A percentile compares a stretch with the other conserved stretches of the same genome.
Evolutionary conservation across 106 monocot species (phyloP).

Genomic region (Dioscorea zingiberensis): DNA sequence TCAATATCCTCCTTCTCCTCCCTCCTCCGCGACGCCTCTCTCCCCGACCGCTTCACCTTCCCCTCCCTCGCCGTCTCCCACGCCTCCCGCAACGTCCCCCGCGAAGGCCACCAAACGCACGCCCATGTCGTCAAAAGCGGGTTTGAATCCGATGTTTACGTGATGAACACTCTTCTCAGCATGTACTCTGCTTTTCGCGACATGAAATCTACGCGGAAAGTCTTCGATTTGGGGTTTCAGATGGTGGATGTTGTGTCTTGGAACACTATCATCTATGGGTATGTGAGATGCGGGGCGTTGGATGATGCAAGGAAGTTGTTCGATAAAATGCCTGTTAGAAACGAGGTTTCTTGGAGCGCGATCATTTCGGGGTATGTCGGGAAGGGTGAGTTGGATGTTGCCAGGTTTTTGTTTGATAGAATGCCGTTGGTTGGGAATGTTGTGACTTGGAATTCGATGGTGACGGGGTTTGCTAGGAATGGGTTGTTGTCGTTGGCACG

Average conservation of each 20-base stretch:
- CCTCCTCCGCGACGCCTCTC: constrained; percentile 18
- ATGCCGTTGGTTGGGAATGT: constrained; percentile 44
- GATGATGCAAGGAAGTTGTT: constrained; percentile 43
- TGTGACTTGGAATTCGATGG: constrained; percentile 65
- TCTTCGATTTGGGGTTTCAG: constrained; percentile 31
- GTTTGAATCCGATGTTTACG: constrained; percentile 32
- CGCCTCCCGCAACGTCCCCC: neutral
- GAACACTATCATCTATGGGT: constrained; percentile 67
- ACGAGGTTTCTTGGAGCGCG: constrained; percentile 62
- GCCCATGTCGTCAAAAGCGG: constrained; percentile 38
- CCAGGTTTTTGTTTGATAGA: constrained; percentile 41
- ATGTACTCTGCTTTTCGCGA: constrained; percentile 45
- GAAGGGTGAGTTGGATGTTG: constrained; percentile 46
- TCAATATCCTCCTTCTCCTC: constrained; percentile 24
- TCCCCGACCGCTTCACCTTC: constrained; percentile 47
- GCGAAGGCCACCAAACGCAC: constrained; percentile 32
- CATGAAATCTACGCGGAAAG: constrained; percentile 29
- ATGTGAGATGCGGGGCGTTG: constrained; percentile 34
- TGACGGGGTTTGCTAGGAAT: constrained; percentile 38
- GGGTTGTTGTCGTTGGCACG: constrained; percentile 47
- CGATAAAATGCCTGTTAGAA: constrained; percentile 60
- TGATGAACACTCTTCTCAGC: constrained; percentile 45
- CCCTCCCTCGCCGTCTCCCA: constrained; percentile 23
- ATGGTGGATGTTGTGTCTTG: constrained; percentile 56
- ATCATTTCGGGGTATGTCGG: constrained; percentile 47